Base-by-base conservation (phyloP, 371 early-diverging fungal genomes). In the Rhizopus delemar region DNA sequence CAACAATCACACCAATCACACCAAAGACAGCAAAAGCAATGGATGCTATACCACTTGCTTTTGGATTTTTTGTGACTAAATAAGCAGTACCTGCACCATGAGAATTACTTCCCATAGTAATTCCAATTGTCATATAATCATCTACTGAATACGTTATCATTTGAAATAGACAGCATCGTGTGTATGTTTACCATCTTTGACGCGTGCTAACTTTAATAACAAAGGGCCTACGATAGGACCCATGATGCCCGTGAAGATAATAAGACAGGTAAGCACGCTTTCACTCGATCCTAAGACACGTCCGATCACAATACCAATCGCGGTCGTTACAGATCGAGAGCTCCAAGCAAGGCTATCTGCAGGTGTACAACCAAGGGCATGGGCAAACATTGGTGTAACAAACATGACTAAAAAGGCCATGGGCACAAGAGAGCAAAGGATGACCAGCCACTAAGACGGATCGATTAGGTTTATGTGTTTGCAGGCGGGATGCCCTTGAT, bases 21-120 rank as follows among this genome's bases (percentile, higher is more conserved):
- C 69, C 72, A 57, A 69, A 71, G 0, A 69, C 48, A 5, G 66
- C 68, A 66, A 75, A 75, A 6, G 75, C 64, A 5, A 69, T 43
- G 3, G 71, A 70, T 3, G 75, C 49, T 46, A 67, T 69, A n/a
- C 67, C 67, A 32, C 64, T 66, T 1, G 72, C 75, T 16, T 41
- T 61, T 4, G 62, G 65, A 16, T 69, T 62, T 22, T 60, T 66
- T 12, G 52, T 56, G 8, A 71, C 60, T 0, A 74, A 53, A 55
- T 68, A 68, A 35, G 71, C 68, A 8, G 72, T 75, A 31, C 67
- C 69, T 4, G 71, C 65, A 38, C 66, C 75, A 55, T 71, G 72
- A 8, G 72, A 75, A 9, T 35, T 41, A n/a, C 59, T 50, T 3
- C 72, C 75, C 71, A 71, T 71, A 2, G 75, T 48, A 6, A 75